Percentiles rank a stretch among this genome's conserved stretches.
Conservation (phyloP, 306 rosid genomes). For the Prunus padus region DNA sequence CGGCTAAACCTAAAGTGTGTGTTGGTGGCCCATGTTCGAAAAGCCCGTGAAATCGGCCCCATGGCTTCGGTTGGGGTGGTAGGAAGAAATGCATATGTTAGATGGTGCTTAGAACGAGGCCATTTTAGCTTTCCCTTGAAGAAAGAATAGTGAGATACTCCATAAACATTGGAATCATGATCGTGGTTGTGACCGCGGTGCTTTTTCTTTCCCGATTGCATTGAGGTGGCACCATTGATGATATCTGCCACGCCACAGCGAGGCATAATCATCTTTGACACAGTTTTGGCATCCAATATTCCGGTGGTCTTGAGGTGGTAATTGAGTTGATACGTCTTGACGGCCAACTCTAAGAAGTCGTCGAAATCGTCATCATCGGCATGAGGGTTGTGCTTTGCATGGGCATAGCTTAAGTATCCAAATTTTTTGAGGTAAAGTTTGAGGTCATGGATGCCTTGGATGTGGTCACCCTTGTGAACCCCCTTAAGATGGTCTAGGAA, state of each 20-base stretch:
- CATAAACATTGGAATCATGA: neutral
- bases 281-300: slow-evolving; percentile 25
- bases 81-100: slow-evolving; percentile 15
- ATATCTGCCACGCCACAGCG: slow-evolving; percentile 46
- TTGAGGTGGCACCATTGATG: slow-evolving; percentile 16
- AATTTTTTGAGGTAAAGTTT: slow-evolving; percentile 25
- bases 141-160: slow-evolving; percentile 25
- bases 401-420: slow-evolving; percentile 26
- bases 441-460: slow-evolving; percentile 29
- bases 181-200: neutral
- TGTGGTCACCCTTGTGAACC: slow-evolving; percentile 30
- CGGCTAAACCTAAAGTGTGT: slow-evolving; percentile 20
- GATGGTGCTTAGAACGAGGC: slow-evolving; percentile 21
- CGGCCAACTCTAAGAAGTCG: slow-evolving; percentile 30
- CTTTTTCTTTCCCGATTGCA: slow-evolving; percentile 11
- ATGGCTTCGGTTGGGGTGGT: neutral
- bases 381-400: neutral
- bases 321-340: slow-evolving; percentile 35
- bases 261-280: slow-evolving; percentile 30
- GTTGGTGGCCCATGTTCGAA: slow-evolving; percentile 25
- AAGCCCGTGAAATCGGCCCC: slow-evolving; percentile 14
- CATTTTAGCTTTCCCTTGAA: slow-evolving; percentile 20
- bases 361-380: slow-evolving; percentile 24
- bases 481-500: slow-evolving; percentile 30
- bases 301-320: slow-evolving; percentile 26